phyloP scores from a whole-genome alignment of 495 filamentous ascomycete genomes.

The Tuber calosporum region DNA sequence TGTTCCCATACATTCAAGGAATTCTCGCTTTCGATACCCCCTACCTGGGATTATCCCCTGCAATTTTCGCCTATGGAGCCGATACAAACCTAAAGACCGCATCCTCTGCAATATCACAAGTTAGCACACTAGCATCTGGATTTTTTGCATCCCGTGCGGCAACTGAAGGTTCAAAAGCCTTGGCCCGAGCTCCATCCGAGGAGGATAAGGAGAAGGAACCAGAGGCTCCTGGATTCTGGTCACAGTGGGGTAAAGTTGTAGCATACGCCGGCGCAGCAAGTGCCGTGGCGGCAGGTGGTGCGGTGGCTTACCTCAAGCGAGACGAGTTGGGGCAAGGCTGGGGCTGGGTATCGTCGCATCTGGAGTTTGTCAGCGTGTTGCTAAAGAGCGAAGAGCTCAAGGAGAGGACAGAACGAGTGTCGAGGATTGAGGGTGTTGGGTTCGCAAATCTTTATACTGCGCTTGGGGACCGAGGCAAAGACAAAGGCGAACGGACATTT shows the following conservation, averaged over 20 bases:
- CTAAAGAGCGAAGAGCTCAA: constrained; percentile 68
- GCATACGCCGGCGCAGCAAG: constrained; percentile 74
- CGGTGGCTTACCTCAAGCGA: constrained; percentile 75
- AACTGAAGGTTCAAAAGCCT: constrained; percentile 22
- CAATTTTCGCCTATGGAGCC: constrained; percentile 80
- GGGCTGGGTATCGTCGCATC: constrained; percentile 77
- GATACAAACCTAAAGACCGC: constrained; percentile 76
- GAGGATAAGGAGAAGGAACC: constrained; percentile 23
- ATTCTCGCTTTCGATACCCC: constrained; percentile 94
- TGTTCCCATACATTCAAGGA: constrained; percentile 68
- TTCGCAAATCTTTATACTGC: constrained; percentile 78
- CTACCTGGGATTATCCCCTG: constrained; percentile 80
- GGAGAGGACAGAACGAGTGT: constrained; percentile 55
- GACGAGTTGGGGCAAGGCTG: constrained; percentile 66
- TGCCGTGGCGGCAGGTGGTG: constrained; percentile 77
- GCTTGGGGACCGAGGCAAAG: constrained; percentile 57
- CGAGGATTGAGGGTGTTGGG: constrained; percentile 56
- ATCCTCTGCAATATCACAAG: constrained; percentile 59
- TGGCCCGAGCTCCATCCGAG: constrained; percentile 14
- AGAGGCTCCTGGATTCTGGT: constrained; percentile 46
- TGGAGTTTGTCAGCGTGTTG: constrained; percentile 91
- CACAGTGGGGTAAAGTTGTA: constrained; percentile 72
- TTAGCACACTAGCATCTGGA: constrained; percentile 44
- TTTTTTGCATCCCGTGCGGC: constrained; percentile 29
- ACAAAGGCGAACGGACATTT: constrained; percentile 64